These are phyloP conservation scores for Melampsora abietis-canadensis DNA, from an alignment of 1,284 basidiomycete species.

Conservation along the genomic window DNA sequence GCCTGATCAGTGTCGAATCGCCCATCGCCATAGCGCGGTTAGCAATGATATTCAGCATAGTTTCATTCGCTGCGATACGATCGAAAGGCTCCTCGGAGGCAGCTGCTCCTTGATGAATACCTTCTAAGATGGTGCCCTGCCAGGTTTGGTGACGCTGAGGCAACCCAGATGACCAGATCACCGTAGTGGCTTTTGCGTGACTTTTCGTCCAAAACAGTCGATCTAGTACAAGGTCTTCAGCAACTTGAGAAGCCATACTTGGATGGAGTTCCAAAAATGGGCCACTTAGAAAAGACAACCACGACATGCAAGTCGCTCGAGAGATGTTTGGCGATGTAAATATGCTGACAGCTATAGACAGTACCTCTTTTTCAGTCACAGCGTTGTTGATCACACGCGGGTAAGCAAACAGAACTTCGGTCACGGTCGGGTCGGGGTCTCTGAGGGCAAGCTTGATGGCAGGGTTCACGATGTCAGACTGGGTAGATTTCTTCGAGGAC, in stretches of 20 bases:
- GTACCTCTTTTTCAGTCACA: slow-evolving; percentile 6
- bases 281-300: slow-evolving; percentile 35
- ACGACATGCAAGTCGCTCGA: slow-evolving; percentile 14
- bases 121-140: slow-evolving; percentile 39
- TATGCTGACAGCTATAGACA: slow-evolving; percentile 7
- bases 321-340: slow-evolving; percentile 13
- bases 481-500: not conserved
- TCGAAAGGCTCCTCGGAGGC: slow-evolving; percentile 15
- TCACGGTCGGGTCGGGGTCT: slow-evolving; percentile 22
- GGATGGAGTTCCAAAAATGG: slow-evolving; percentile 15
- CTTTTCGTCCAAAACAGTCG: slow-evolving; percentile 41
- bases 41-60: slow-evolving; percentile 14
- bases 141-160: slow-evolving; percentile 1
- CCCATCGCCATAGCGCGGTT: slow-evolving; percentile 21
- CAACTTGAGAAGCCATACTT: slow-evolving; percentile 20
- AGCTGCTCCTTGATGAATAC: slow-evolving; percentile 7
- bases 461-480: not conserved
- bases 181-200: slow-evolving; percentile 18
- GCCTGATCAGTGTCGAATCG: slow-evolving; percentile 7
- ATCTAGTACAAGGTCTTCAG: slow-evolving; percentile 26
- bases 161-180: slow-evolving; percentile 20
- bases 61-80: slow-evolving; percentile 24
- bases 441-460: slow-evolving; percentile 25
- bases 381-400: slow-evolving; percentile 18
- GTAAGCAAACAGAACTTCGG: slow-evolving; percentile 20